Conservation (phyloP, 2,329 filamentous ascomycete species). For the Colletotrichum sp. region DNA sequence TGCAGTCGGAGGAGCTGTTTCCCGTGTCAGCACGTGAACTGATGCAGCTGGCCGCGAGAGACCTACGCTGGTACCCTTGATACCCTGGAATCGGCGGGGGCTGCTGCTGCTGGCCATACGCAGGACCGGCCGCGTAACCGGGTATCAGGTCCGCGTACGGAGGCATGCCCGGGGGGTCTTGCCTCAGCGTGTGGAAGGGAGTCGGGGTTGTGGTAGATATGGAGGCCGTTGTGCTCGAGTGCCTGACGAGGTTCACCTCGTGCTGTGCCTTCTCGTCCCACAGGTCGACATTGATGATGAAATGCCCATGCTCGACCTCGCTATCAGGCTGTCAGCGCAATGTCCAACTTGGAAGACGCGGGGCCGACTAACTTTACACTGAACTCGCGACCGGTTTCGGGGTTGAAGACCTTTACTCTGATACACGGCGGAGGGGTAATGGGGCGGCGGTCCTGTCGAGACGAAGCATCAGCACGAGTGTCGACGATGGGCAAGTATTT, state of each 20-base stretch:
- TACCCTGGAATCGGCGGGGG: not conserved
- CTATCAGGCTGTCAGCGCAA: conserved; percentile 45
- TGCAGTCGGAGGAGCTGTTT: not conserved
- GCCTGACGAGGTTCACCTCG: conserved; percentile 71
- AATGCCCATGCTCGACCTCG: conserved; percentile 59
- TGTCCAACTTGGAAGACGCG: too few species aligned
- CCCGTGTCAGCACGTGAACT: not conserved
- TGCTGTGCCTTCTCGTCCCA: conserved; percentile 69
- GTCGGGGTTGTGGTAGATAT: conserved; percentile 80
- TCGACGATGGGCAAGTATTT: conserved; percentile 22
- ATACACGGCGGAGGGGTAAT: conserved; percentile 97
- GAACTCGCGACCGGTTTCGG: conserved; percentile 77
- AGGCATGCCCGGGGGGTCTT: conserved; percentile 22
- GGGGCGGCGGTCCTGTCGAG: conserved; percentile 80
- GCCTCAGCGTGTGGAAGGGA: conserved; percentile 63
- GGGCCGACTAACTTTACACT: conserved; percentile 73
- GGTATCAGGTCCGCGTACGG: conserved; percentile 17
- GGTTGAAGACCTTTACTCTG: conserved; percentile 79
- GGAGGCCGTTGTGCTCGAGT: conserved; percentile 70
- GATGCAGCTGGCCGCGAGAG: not conserved
- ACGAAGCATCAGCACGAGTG: not conserved
- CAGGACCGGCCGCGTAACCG: not conserved
- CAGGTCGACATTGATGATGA: conserved; percentile 70
- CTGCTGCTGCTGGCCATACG: conserved; percentile 13
- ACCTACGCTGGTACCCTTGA: conserved; percentile 11